Percentiles rank a stretch among this genome's conserved stretches.
These are phyloP conservation scores for Candida orba DNA, from an alignment of 805 yeast genomes.

Conservation along the genomic window DNA sequence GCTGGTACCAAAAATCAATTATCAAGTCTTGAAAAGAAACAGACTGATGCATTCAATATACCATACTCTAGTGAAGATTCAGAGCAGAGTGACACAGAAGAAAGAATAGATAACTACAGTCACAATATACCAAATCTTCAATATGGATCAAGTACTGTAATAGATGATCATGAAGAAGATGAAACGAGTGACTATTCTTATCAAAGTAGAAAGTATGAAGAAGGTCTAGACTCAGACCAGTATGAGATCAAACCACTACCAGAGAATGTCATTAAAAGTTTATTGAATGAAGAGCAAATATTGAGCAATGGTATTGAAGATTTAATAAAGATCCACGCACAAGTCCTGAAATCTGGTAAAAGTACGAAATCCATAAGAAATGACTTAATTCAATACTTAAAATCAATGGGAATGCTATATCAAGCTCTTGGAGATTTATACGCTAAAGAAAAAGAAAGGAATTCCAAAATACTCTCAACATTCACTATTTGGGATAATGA, in stretches of 20 bases:
- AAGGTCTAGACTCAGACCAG: no score
- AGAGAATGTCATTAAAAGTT: constrained; percentile 11
- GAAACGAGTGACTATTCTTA: neutral
- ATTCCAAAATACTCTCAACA: constrained; percentile 19
- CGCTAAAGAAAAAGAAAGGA: constrained; percentile 25
- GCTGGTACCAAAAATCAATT: neutral
- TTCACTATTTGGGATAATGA: constrained; percentile 35
- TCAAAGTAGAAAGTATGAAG: neutral
- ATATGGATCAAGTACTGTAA: neutral
- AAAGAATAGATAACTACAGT: no score
- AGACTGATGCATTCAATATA: constrained; percentile 2
- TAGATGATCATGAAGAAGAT: neutral
- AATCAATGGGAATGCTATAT: constrained; percentile 31
- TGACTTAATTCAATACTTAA: constrained; percentile 26
- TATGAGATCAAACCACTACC: constrained; percentile 1
- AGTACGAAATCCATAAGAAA: constrained; percentile 24
- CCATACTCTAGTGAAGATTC: constrained; percentile 4
- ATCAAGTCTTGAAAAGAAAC: neutral
- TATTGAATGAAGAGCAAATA: constrained; percentile 16
- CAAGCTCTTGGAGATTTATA: constrained; percentile 37
- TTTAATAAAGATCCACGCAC: constrained; percentile 19
- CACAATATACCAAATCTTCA: no score
- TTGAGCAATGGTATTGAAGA: constrained; percentile 12
- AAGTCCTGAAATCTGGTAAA: constrained; percentile 27
- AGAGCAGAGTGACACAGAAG: no score